Evolutionary conservation across 768 basidiomycete species (phyloP), one percentile per base, ranked within the genome.

Genomic region (Harrya chromipes): DNA sequence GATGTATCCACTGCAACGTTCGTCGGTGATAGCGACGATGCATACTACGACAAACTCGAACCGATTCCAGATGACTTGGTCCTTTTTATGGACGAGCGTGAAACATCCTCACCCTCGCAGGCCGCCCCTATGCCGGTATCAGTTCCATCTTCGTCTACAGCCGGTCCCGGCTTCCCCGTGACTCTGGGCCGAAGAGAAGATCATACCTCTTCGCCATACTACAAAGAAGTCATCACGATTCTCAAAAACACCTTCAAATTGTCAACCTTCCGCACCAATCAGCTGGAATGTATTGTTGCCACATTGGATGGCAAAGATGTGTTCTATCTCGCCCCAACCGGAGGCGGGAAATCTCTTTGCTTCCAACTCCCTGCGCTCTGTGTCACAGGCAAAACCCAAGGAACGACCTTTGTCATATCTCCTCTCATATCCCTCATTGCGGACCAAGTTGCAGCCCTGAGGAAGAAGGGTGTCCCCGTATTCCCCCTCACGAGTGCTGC

Each of bases 291-390:
- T 2, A 88, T 98, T 54, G 78, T 81, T 38, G 87, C 86, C 14
- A 83, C 88, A 0, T 71, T 99, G 66, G 74, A 76, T 2, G 92
- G 87, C 8, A 80, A 75, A 47, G 95, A 98, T 61, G 90, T 92
- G 16, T 93, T 98, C 56, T 90, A 97, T 16, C 77, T 98, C 8
- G 94, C 97, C 83, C 97, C 97, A 1, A 99, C 97, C 1, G 94
- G 93, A 31, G 93, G 93, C 4, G 92, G 92, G 1, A 94, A 94
- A 70, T 89, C 86, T 59, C 72, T 94, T 34, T 92, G 87, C 57
- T 93, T 85, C 67, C 85, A 97, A 65, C 83, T 98, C 2, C 97
- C 97, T 0, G 94, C 93, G 2, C 76, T 97, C 29, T 90, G 93
- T 60, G 69, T 70, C 33, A 71, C 70, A 6, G 91, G 90, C 2